A percentile compares a stretch with the other conserved stretches of the same genome.
These are phyloP conservation scores for Moringa oleifera DNA, from an alignment of 345 rosid species.

Conservation along the genomic window DNA sequence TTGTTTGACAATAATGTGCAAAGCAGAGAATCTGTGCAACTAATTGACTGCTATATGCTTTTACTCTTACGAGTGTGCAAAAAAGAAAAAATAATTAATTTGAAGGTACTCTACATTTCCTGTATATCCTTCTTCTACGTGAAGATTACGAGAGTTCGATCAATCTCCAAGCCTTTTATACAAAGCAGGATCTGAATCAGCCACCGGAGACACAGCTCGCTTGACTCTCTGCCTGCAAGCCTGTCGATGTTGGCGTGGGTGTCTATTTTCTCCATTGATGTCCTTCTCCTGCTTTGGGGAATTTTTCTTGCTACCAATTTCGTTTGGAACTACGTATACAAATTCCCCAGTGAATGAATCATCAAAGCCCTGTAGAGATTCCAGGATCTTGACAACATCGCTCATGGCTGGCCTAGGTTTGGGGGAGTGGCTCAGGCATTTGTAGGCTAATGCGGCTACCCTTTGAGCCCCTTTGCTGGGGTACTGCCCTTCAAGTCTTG, in stretches of 20 bases:
- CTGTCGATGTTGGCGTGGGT: not conserved
- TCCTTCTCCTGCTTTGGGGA: slow-evolving; percentile 10
- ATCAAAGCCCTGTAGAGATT: slow-evolving; percentile 51
- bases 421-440: slow-evolving; percentile 59
- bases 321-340: slow-evolving; percentile 41
- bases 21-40: no score
- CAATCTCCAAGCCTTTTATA: slow-evolving; percentile 19
- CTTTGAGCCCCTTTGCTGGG: slow-evolving; percentile 45
- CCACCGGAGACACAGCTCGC: slow-evolving; percentile 19
- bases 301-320: slow-evolving; percentile 13
- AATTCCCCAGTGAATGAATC: slow-evolving; percentile 30
- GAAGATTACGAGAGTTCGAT: no score
- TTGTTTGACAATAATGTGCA: not conserved
- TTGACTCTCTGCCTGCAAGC: slow-evolving; percentile 23
- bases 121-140: no score
- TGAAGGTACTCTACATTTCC: no score
- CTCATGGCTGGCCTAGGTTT: slow-evolving; percentile 64
- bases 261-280: slow-evolving; percentile 16
- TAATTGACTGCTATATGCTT: not conserved
- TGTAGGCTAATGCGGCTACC: slow-evolving; percentile 50
- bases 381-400: slow-evolving; percentile 50
- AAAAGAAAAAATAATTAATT: no score
- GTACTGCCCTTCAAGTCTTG: slow-evolving; percentile 55
- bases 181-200: slow-evolving; percentile 38
- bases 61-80: no score